Percentiles rank a stretch among this genome's conserved stretches.
phyloP scores from a whole-genome alignment of 768 basidiomycete genomes.

The Tricholoma hemisulphureum region DNA sequence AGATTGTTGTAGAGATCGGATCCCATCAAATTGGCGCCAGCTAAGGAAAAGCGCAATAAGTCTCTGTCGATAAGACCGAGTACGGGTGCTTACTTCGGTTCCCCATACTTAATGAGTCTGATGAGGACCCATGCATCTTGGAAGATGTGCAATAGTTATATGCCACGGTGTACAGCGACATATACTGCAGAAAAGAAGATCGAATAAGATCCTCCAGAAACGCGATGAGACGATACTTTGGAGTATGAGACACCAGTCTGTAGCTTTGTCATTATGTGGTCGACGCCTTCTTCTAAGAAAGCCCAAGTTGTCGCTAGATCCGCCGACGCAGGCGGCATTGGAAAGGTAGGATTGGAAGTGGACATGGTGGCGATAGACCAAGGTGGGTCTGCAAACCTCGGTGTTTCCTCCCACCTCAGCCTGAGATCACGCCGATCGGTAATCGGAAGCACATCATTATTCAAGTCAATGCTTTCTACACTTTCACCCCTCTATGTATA shows the following conservation, averaged over 20 bases:
- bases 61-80: slow-evolving; percentile 34
- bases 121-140: slow-evolving; percentile 57
- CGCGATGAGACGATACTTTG: slow-evolving; percentile 35
- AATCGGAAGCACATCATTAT: slow-evolving; percentile 5
- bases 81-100: slow-evolving; percentile 62
- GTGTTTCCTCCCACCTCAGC: slow-evolving; percentile 5
- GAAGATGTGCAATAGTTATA: slow-evolving; percentile 98
- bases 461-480: slow-evolving; percentile 36
- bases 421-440: slow-evolving; percentile 9
- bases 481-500: slow-evolving; percentile 81
- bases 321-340: slow-evolving; percentile 66
- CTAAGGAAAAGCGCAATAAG: slow-evolving; percentile 37
- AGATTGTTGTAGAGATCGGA: slow-evolving; percentile 96
- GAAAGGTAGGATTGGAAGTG: slow-evolving; percentile 31
- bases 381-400: slow-evolving; percentile 1
- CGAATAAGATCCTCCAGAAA: slow-evolving; percentile 2
- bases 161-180: slow-evolving; percentile 87
- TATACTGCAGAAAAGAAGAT: slow-evolving; percentile 51
- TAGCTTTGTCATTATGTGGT: slow-evolving; percentile 90
- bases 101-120: slow-evolving; percentile 50
- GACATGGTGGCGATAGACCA: slow-evolving; percentile 34
- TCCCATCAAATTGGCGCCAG: slow-evolving; percentile 94
- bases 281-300: slow-evolving; percentile 83
- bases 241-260: slow-evolving; percentile 88
- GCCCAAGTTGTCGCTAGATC: slow-evolving; percentile 86